phyloP scores from a whole-genome alignment of 768 basidiomycete genomes.

The Amanita phalloides region DNA sequence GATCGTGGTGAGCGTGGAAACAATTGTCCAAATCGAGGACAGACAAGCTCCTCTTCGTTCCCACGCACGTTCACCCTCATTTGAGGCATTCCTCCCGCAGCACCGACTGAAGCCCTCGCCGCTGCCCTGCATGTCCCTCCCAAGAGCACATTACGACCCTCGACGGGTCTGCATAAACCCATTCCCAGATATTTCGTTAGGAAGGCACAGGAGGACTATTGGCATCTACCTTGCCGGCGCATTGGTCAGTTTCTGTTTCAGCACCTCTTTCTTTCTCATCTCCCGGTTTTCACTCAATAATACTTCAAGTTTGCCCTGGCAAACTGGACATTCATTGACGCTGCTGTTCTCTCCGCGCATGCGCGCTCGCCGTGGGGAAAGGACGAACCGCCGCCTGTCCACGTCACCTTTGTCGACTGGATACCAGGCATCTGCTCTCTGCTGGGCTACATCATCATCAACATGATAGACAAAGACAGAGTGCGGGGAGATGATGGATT shows the following conservation, averaged over 20 bases:
- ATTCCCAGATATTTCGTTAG: slow-evolving; percentile 67
- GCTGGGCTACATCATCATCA: slow-evolving; percentile 86
- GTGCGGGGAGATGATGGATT: slow-evolving; percentile 71
- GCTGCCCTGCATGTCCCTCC: slow-evolving; percentile 39
- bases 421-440: slow-evolving; percentile 91
- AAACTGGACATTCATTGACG: slow-evolving; percentile 93
- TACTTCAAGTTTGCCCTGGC: slow-evolving; percentile 68
- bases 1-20: slow-evolving; percentile 18
- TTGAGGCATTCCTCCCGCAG: neutral
- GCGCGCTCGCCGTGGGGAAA: slow-evolving; percentile 66
- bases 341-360: slow-evolving; percentile 82
- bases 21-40: slow-evolving; percentile 15
- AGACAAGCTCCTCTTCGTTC: slow-evolving; percentile 10
- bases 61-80: slow-evolving; percentile 14
- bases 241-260: slow-evolving; percentile 46
- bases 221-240: slow-evolving; percentile 91
- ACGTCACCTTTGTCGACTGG: slow-evolving; percentile 94
- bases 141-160: slow-evolving; percentile 74
- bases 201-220: slow-evolving; percentile 68
- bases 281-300: neutral
- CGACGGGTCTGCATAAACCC: slow-evolving; percentile 81
- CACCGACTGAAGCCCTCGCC: neutral
- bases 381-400: slow-evolving; percentile 51
- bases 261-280: slow-evolving; percentile 19
- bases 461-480: slow-evolving; percentile 90